Percentiles rank a stretch among this genome's conserved stretches.
These are phyloP conservation scores for Ambrosia artemisiifolia DNA, from an alignment of 129 eudicot genomes.

Conservation along the genomic window DNA sequence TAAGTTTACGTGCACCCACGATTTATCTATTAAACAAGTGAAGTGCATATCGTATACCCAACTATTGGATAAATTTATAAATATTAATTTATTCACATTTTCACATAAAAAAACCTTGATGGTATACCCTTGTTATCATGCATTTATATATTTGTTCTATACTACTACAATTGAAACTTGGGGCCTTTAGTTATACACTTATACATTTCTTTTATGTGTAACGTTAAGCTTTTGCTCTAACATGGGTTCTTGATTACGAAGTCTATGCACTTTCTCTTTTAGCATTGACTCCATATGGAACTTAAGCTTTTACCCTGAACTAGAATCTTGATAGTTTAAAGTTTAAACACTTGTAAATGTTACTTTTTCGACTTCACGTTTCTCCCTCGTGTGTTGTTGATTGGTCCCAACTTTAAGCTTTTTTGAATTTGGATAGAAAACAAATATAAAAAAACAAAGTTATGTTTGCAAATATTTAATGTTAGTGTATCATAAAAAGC, in stretches of 20 bases:
- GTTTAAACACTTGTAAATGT: background rate
- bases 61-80: conserved; percentile 10
- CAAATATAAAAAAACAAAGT: conserved; percentile 15
- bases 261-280: conserved; percentile 7
- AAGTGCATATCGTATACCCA: conserved; percentile 10
- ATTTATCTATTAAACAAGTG: conserved; percentile 22
- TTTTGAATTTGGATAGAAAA: conserved; percentile 18
- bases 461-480: background rate
- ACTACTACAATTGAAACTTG: background rate
- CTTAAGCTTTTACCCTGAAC: conserved; percentile 11
- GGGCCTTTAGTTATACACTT: background rate
- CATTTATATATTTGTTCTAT: background rate
- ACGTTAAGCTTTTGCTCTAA: background rate
- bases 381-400: background rate
- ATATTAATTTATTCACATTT: background rate
- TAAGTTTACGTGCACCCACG: conserved; percentile 24
- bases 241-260: background rate
- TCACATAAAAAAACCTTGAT: background rate
- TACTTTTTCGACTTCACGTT: background rate
- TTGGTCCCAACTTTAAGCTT: conserved; percentile 16
- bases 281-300: background rate
- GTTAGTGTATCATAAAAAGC: conserved; percentile 13
- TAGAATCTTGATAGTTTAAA: conserved; percentile 9
- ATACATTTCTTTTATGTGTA: background rate
- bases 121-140: background rate